A percentile compares a stretch with the other conserved stretches of the same genome.
These are phyloP conservation scores for Aspergillus piperis DNA, from an alignment of 2,329 filamentous ascomycete species.

Conservation along the genomic window DNA sequence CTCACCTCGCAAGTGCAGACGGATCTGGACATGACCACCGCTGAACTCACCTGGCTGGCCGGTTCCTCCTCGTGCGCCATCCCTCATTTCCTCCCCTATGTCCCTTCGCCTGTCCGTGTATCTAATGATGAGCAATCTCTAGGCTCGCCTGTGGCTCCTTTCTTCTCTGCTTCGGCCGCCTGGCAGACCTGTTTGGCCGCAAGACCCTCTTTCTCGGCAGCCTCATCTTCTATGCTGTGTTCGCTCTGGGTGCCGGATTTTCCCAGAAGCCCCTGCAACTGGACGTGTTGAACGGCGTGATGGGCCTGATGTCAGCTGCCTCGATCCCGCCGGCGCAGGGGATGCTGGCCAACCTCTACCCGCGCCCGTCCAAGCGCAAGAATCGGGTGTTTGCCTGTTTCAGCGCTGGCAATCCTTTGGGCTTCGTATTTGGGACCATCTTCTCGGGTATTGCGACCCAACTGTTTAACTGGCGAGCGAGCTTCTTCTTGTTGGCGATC, in stretches of 20 bases:
- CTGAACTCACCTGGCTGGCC: slow-evolving; percentile 68
- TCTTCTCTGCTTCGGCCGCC: slow-evolving; percentile 65
- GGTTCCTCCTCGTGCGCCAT: slow-evolving; percentile 58
- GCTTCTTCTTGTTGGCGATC: slow-evolving; percentile 63
- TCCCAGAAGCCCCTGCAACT: slow-evolving; percentile 59
- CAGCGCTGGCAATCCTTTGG: slow-evolving; percentile 58
- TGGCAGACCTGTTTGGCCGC: slow-evolving; percentile 68
- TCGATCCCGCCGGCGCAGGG: slow-evolving; percentile 66
- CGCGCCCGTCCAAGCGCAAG: slow-evolving; percentile 62
- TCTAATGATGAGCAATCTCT: background rate
- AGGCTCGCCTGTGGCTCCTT: slow-evolving; percentile 65
- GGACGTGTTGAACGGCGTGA: slow-evolving; percentile 63
- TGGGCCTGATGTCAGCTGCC: slow-evolving; percentile 66
- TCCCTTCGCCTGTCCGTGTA: too few relatives aligned
- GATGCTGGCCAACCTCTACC: slow-evolving; percentile 64
- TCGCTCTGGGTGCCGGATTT: slow-evolving; percentile 62
- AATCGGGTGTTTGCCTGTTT: slow-evolving; percentile 67
- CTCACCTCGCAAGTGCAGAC: slow-evolving; percentile 62
- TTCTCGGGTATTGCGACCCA: slow-evolving; percentile 63
- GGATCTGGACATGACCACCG: slow-evolving; percentile 64
- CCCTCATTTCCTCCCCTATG: too few relatives aligned
- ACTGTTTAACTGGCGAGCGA: slow-evolving; percentile 64
- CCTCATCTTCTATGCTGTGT: slow-evolving; percentile 60
- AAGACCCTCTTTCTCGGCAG: slow-evolving; percentile 62
- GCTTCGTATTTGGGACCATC: slow-evolving; percentile 60